Base-by-base conservation (phyloP, 2,329 filamentous ascomycete genomes). In the Alternaria sp. region DNA sequence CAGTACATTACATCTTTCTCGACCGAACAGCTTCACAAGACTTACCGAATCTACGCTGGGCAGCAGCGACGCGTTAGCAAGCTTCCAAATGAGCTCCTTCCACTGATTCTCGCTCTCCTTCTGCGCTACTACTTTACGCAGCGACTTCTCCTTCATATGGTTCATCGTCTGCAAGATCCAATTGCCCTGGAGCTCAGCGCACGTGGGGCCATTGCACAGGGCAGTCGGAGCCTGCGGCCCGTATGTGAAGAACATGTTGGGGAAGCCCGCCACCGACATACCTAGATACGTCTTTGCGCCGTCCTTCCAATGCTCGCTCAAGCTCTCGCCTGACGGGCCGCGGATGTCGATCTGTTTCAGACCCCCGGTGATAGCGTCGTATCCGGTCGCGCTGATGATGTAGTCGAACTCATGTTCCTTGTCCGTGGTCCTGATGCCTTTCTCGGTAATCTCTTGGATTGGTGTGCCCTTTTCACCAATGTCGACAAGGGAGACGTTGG, bases 141-240 rank as follows among this genome's bases (percentile, higher is more conserved):
- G 78, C 1, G 74, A 70, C 41, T 84, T 76, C 1, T 67, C 64
- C 63, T 80, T 72, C 64, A 87, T 83, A 70, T 85, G 81, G 36
- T 79, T 74, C 54, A 89, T 84, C 43, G 73, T 71, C 47, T 85
- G 81, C 16, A 79, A 77, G 55, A 88, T 83, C 85, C 85, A 88
- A 0, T 84, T 77, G 2, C 85, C 86, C 65, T 89, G 87, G 1
- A 86, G 68, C 62, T 88, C 84, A 7, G 84, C 81, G 1, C 79
- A 81, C 0, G 82, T 81, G 0, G 87, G 87, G 0, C 86, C 87
- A 64, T 88, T 89, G 67, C 80, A 69, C 74, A 88, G 76, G 0
- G 85, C 80, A 0, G 85, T 87, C 0, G 86, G 86, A 0, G 79
- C 84, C n/a, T 89, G 86, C 0, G 82, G 78, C 0, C 86, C 86